Percentiles rank a stretch among this genome's conserved stretches.
Evolutionary conservation across 1,284 basidiomycete genomes (phyloP).

Genomic region (Microbotryum silenes-acaulis): DNA sequence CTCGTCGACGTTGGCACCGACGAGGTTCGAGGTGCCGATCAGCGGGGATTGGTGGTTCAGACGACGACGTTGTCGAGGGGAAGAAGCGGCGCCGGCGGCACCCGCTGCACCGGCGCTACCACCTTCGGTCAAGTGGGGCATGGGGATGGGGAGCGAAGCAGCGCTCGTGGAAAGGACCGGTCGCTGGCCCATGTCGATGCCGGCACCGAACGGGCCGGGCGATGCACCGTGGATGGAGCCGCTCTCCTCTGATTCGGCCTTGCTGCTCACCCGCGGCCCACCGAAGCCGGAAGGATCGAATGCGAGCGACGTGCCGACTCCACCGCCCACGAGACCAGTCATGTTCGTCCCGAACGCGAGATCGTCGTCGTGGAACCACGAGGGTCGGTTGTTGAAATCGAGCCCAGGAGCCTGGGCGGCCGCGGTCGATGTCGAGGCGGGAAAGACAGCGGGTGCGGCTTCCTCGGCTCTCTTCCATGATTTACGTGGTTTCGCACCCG

Average conservation of each 20-base stretch:
- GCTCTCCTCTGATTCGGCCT: no score
- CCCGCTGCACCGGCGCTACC: no score
- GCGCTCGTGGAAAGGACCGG: no score
- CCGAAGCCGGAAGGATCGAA: no score
- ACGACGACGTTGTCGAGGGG: conserved; percentile 17
- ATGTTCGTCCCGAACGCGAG: neutral
- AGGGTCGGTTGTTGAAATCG: neutral
- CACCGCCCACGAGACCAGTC: no score
- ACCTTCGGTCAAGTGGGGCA: no score
- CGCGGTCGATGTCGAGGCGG: conserved; percentile 1
- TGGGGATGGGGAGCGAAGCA: no score
- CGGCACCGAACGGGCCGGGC: no score
- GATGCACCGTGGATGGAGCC: no score
- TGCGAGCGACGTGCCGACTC: no score
- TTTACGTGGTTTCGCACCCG: conserved; percentile 28
- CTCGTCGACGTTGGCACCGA: neutral
- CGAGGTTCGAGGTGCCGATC: neutral
- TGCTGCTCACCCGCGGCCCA: no score
- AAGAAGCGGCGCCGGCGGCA: neutral
- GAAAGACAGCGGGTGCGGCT: neutral
- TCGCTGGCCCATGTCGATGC: no score
- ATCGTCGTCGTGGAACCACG: neutral
- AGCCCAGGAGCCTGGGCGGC: neutral
- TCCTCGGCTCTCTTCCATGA: conserved; percentile 28
- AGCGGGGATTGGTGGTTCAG: conserved; percentile 5